Evolutionary conservation across 345 rosid genomes (phyloP).

Genomic region (Salix udensis): DNA sequence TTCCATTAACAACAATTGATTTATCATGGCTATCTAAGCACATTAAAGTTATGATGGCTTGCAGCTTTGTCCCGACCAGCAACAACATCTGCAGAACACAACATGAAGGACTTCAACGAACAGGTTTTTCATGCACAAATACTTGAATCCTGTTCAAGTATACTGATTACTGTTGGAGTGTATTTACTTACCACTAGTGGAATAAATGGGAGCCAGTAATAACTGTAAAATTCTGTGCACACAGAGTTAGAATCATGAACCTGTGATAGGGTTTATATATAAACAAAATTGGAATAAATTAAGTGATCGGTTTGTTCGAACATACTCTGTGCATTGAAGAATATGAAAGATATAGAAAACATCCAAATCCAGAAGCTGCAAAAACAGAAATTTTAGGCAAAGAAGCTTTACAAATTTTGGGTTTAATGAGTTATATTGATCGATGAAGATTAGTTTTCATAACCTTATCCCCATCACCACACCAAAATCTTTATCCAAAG

Average conservation of each 20-base stretch:
- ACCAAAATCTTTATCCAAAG: slow-evolving; percentile 66
- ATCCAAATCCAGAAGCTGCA: slow-evolving; percentile 78
- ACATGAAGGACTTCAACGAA: not conserved
- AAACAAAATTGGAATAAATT: not conserved
- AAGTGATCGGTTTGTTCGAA: not conserved
- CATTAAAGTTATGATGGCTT: slow-evolving; percentile 54
- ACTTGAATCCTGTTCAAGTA: not conserved
- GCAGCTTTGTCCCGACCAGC: slow-evolving; percentile 53
- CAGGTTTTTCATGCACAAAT: not conserved
- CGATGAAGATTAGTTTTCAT: not conserved
- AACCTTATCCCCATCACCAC: slow-evolving; percentile 65
- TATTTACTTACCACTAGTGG: slow-evolving; percentile 59
- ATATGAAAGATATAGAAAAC: slow-evolving; percentile 54
- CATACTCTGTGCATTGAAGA: slow-evolving; percentile 69
- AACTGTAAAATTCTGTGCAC: slow-evolving; percentile 51
- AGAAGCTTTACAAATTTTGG: not conserved
- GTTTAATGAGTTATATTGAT: not conserved
- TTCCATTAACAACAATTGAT: slow-evolving; percentile 52
- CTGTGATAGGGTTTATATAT: not conserved
- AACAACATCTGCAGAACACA: slow-evolving; percentile 40
- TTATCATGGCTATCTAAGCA: slow-evolving; percentile 47
- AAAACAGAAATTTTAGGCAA: not conserved
- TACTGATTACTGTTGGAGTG: not conserved
- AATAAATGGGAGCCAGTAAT: slow-evolving; percentile 74
- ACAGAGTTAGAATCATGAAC: not conserved